phyloP scores from a whole-genome alignment of 768 basidiomycete species.

The Termitomyces sp. region DNA sequence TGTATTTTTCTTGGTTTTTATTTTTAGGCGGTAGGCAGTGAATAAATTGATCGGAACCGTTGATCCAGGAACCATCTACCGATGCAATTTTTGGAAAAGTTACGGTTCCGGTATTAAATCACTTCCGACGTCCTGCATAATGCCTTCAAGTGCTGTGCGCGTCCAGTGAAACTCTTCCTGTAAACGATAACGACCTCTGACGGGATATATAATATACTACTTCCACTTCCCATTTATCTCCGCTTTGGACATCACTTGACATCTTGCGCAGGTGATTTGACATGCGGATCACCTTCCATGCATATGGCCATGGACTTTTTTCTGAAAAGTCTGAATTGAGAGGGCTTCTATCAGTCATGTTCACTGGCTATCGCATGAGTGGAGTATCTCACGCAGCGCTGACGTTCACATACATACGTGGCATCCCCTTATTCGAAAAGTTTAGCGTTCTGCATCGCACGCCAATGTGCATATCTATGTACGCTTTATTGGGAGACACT shows the following conservation, averaged over 20 bases:
- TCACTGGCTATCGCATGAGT: background rate
- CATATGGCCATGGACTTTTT: too few relatives aligned
- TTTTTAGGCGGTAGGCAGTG: background rate
- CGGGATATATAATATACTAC: too few relatives aligned
- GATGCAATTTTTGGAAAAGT: background rate
- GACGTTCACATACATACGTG: background rate
- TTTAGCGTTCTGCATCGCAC: too few relatives aligned
- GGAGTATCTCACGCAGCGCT: background rate
- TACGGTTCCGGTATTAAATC: background rate
- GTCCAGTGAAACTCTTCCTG: too few relatives aligned
- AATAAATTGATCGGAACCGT: slow-evolving; percentile 5
- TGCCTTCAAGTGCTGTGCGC: too few relatives aligned
- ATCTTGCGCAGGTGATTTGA: background rate
- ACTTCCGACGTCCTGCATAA: background rate
- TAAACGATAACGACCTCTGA: too few relatives aligned
- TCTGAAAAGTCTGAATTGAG: background rate
- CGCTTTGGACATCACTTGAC: background rate
- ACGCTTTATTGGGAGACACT: too few relatives aligned
- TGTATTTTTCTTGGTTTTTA: slow-evolving; percentile 6
- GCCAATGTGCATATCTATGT: too few relatives aligned
- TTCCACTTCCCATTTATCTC: too few relatives aligned
- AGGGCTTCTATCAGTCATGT: background rate
- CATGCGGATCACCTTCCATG: background rate
- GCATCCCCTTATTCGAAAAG: too few relatives aligned
- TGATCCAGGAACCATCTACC: slow-evolving; percentile 6